Percentiles rank a stretch among this genome's conserved stretches.
Evolutionary conservation across 2,329 filamentous ascomycete species (phyloP).

Genomic region (Westerdykella ornata): DNA sequence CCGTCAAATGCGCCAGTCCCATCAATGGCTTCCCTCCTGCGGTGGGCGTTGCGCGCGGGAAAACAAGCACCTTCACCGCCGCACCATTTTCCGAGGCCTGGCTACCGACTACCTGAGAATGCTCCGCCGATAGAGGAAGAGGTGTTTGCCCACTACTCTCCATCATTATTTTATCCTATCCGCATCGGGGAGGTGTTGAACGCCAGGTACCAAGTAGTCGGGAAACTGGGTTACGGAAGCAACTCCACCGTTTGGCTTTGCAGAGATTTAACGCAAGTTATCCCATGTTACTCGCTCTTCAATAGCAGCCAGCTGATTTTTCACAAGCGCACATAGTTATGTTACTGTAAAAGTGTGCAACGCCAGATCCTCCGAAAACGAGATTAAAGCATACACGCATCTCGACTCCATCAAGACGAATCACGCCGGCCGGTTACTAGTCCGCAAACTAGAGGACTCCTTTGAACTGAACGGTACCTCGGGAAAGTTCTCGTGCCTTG

Average conservation of each 20-base stretch:
- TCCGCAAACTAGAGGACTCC: background rate
- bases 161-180: slow-evolving; percentile 15
- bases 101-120: no score
- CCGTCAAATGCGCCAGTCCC: no score
- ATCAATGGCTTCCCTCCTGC: no score
- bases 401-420: background rate
- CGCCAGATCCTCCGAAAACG: no score
- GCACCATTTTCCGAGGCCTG: no score
- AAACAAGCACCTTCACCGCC: no score
- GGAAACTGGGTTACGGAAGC: slow-evolving; percentile 22
- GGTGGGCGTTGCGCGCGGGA: no score
- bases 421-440: no score
- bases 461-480: background rate
- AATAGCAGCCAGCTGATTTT: background rate
- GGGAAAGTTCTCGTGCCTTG: background rate
- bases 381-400: background rate
- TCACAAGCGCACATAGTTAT: background rate
- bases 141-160: background rate
- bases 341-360: background rate
- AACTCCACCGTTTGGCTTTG: slow-evolving; percentile 26
- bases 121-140: background rate
- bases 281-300: background rate
- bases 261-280: slow-evolving; percentile 19
- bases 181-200: slow-evolving; percentile 17
- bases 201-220: slow-evolving; percentile 19